Percentiles rank a stretch among this genome's conserved stretches.
Evolutionary conservation across 169 alveolate genomes (phyloP).

Genomic region (Plasmodium reichenowi): DNA sequence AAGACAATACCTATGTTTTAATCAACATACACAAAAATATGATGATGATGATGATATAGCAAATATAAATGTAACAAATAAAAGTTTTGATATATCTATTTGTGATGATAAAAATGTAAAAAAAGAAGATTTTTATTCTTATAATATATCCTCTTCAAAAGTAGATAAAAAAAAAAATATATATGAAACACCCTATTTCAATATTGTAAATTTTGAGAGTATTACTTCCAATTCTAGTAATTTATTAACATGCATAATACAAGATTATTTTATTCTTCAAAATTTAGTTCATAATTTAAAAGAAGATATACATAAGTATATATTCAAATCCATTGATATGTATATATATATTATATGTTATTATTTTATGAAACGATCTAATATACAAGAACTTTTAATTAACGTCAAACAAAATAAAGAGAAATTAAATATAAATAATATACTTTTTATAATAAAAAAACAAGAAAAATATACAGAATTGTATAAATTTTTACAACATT

Average conservation of each 20-base stretch:
- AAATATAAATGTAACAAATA: not conserved
- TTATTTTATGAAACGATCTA: constrained; percentile 48
- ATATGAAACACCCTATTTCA: constrained; percentile 6
- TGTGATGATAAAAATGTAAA: not conserved
- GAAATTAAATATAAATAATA: constrained; percentile 36
- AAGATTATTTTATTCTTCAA: constrained; percentile 32
- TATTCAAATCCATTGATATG: constrained; percentile 61
- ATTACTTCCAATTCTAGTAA: constrained; percentile 48
- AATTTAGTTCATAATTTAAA: constrained; percentile 40
- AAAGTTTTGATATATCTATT: constrained; percentile 5
- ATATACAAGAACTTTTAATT: constrained; percentile 49
- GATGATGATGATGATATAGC: not conserved
- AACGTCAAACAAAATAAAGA: constrained; percentile 25
- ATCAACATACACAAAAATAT: constrained; percentile 12
- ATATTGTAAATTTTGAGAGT: constrained; percentile 62
- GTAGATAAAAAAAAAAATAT: constrained; percentile 4
- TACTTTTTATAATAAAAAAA: constrained; percentile 59
- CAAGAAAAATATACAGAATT: constrained; percentile 55
- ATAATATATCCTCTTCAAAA: not conserved
- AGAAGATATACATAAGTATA: constrained; percentile 52
- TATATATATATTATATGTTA: constrained; percentile 60
- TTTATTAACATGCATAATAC: constrained; percentile 28
- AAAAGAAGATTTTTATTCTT: not conserved
- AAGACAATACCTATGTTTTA: constrained; percentile 29
- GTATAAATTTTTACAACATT: constrained; percentile 24